Base-by-base conservation (phyloP, 192 early-diverging fungal genomes). In the Coemansia sp. region DNA sequence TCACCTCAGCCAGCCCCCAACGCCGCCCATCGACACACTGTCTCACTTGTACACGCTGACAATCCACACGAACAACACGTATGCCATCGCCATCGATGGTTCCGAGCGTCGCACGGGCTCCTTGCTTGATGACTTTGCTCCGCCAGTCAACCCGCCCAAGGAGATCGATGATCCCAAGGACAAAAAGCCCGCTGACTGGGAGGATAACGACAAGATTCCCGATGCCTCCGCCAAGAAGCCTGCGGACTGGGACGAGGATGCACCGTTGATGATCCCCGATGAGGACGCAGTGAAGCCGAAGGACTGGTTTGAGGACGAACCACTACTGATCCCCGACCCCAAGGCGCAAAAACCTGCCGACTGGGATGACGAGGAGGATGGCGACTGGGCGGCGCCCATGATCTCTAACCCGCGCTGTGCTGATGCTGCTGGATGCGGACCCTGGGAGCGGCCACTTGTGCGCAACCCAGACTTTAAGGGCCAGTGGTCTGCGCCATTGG, bases 321-420 rank as follows among this genome's bases (percentile, higher is more conserved):
- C 89, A 61, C 32, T 77, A 23, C 83, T 85, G 64, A 86, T 95
- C 63, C 81, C 88, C 4, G 94, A 95, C 69, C 94, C 95, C 7
- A 87, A 90, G 36, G 87, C 89, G 32, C 76, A 86, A 66, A 93
- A 94, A 79, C 95, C 95, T 23, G 90, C 90, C 32, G 94, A 97
- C 67, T 97, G 95, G 95, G 88, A 90, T 77, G 92, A 93, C 23
- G 94, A 94, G 53, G 94, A 95, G 78, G 94, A 97, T 74, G 95
- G 95, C 53, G 95, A 95, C 69, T 97, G 93, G 92, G 74, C 89
- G 45, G 84, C 94, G 6, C 91, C 90, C 21, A 75, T 85, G 55
- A 70, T 95, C 19, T 68, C 89, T 31, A 96, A 95, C 80, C 94
- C 94, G 66, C 91, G 89, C 70, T 95, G 93, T 77, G 87, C 78